Percentiles rank a stretch among this genome's conserved stretches.
phyloP scores from a whole-genome alignment of 208 protist genomes.

The Leptomonas seymouri region DNA sequence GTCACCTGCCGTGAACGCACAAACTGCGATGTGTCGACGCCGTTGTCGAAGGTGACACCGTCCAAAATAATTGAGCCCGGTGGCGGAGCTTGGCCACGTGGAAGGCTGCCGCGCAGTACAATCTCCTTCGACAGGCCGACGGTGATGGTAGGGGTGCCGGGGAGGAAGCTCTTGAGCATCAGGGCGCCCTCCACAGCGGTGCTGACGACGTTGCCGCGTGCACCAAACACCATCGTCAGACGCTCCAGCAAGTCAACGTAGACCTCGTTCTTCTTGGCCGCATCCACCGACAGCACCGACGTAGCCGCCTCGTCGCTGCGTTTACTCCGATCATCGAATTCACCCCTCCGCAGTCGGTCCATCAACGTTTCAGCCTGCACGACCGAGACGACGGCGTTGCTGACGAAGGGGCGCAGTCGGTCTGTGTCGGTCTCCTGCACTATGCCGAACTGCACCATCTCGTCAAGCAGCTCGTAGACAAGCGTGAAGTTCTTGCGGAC shows the following conservation, averaged over 20 bases:
- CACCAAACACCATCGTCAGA: constrained; percentile 75
- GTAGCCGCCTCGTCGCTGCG: constrained; percentile 36
- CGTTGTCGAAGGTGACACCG: constrained; percentile 85
- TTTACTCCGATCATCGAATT: constrained; percentile 41
- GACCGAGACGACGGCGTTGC: constrained; percentile 39
- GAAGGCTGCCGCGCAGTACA: constrained; percentile 41
- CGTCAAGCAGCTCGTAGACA: constrained; percentile 94
- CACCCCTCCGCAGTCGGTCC: constrained; percentile 29
- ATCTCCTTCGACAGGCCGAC: constrained; percentile 90
- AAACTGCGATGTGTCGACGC: constrained; percentile 70
- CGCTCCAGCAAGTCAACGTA: constrained; percentile 92
- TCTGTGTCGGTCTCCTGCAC: constrained; percentile 81
- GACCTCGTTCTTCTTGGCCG: constrained; percentile 77
- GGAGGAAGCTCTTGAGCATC: constrained; percentile 91
- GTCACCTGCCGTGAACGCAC: constrained; percentile 62
- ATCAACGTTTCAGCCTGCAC: constrained; percentile 35
- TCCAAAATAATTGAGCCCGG: constrained; percentile 69
- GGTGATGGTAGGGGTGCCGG: constrained; percentile 81
- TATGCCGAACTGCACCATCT: constrained; percentile 89
- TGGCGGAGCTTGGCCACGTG: background rate
- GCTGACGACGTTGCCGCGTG: constrained; percentile 51
- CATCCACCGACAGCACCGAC: constrained; percentile 46
- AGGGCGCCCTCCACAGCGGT: constrained; percentile 90
- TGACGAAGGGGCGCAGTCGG: constrained; percentile 78
- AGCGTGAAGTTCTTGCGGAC: constrained; percentile 90